Conservation (phyloP, 208 protist species). For the Wallacemonas sp. region DNA sequence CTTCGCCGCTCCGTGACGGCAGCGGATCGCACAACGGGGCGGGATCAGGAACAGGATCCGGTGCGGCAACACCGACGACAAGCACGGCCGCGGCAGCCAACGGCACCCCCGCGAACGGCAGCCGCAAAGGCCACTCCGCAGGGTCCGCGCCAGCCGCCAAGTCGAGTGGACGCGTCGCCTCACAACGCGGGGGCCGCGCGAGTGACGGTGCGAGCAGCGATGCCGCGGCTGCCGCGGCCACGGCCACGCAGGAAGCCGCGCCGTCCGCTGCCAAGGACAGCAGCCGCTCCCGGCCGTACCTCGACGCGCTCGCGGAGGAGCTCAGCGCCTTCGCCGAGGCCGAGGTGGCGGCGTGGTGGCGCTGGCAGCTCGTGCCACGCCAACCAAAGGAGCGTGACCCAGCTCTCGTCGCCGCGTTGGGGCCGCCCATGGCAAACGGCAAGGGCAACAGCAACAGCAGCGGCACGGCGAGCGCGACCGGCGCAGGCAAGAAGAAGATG, state of each 20-base stretch:
- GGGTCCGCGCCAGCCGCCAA: no score
- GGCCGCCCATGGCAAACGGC: conserved; percentile 3
- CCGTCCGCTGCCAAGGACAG: neutral
- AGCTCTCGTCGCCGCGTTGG: neutral
- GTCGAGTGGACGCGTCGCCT: no score
- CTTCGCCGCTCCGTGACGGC: no score
- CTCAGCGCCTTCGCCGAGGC: conserved; percentile 42
- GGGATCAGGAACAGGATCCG: no score
- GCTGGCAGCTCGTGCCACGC: conserved; percentile 53
- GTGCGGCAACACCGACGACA: neutral
- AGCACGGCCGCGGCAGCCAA: neutral
- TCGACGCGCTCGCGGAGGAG: conserved; percentile 18
- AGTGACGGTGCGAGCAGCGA: neutral
- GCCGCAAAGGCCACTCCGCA: neutral
- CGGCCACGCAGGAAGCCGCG: no score
- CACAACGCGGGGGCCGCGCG: no score
- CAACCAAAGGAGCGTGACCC: conserved; percentile 24
- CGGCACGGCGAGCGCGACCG: conserved; percentile 6
- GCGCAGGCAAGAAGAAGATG: conserved; percentile 33
- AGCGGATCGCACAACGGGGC: no score
- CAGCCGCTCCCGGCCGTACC: neutral
- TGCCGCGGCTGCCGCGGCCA: conserved; percentile 5
- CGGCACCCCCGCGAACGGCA: neutral
- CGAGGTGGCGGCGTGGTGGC: conserved; percentile 61
- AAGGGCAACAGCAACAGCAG: conserved; percentile 11